These are phyloP conservation scores for Penicillium nordicum DNA, from an alignment of 2,329 filamentous ascomycete species.

Conservation along the genomic window DNA sequence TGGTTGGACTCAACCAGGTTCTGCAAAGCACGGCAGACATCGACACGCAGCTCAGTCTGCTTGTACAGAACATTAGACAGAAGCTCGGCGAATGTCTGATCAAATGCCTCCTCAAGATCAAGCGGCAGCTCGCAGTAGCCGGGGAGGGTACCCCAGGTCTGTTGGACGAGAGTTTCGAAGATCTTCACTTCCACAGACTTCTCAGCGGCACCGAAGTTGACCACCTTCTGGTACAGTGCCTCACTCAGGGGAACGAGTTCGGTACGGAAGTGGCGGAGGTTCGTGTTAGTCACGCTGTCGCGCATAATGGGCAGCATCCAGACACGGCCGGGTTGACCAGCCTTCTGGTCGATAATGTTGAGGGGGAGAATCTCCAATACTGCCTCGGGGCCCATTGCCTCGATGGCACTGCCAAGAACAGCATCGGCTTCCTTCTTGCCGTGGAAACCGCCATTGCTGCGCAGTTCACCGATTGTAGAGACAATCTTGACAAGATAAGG, in stretches of 20 bases:
- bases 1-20: constrained; percentile 89
- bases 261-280: constrained; percentile 75
- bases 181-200: constrained; percentile 98
- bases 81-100: constrained; percentile 84
- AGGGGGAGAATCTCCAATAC: constrained; percentile 79
- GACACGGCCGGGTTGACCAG: constrained; percentile 77
- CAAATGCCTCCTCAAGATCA: constrained; percentile 72
- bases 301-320: constrained; percentile 93
- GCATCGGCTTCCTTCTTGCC: constrained; percentile 94
- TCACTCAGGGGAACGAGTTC: constrained; percentile 90
- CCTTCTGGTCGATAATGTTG: constrained; percentile 74
- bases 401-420: constrained; percentile 81
- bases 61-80: constrained; percentile 89
- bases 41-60: constrained; percentile 79
- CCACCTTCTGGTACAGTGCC: constrained; percentile 79
- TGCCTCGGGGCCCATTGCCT: constrained; percentile 82
- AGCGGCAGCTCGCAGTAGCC: constrained; percentile 92
- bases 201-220: constrained; percentile 75
- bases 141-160: constrained; percentile 90
- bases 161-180: constrained; percentile 91
- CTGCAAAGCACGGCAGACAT: constrained; percentile 83
- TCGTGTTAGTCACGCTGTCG: constrained; percentile 85
- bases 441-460: constrained; percentile 80
- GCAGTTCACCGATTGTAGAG: constrained; percentile 78
- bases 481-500: constrained; percentile 74